These are phyloP conservation scores for Usnea hakonensis DNA, from an alignment of 495 filamentous ascomycete species.

Conservation along the genomic window DNA sequence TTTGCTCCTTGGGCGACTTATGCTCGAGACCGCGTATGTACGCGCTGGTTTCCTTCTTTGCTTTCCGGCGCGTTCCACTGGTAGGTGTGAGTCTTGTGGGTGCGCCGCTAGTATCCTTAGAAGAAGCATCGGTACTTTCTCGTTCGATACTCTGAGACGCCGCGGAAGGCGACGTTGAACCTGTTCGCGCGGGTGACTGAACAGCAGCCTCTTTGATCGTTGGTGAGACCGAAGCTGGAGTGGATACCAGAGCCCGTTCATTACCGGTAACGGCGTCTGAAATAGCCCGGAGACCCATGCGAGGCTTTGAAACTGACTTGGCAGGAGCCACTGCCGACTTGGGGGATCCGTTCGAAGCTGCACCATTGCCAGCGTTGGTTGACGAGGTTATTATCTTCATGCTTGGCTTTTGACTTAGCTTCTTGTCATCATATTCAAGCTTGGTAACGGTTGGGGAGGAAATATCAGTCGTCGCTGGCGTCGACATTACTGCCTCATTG, in stretches of 20 bases:
- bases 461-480: conserved; percentile 26
- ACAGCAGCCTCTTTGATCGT: conserved; percentile 58
- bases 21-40: conserved; percentile 82
- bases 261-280: conserved; percentile 68
- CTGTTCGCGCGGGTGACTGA: conserved; percentile 64
- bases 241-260: conserved; percentile 48
- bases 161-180: conserved; percentile 77
- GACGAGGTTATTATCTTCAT: conserved; percentile 40
- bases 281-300: conserved; percentile 64
- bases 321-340: conserved; percentile 35
- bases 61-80: conserved; percentile 49
- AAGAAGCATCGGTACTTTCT: conserved; percentile 55
- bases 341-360: conserved; percentile 46
- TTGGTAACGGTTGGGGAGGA: conserved; percentile 53
- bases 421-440: conserved; percentile 46
- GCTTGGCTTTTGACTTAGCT: conserved; percentile 25
- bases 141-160: conserved; percentile 72
- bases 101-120: conserved; percentile 53
- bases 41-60: conserved; percentile 90
- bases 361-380: conserved; percentile 42
- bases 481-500: conserved; percentile 28
- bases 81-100: conserved; percentile 36
- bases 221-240: conserved; percentile 45
- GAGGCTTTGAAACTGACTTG: conserved; percentile 41
- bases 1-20: conserved; percentile 75